A percentile compares a stretch with the other conserved stretches of the same genome.
phyloP scores from a whole-genome alignment of 768 basidiomycete genomes.

The Peribolospora kevripleyi region DNA sequence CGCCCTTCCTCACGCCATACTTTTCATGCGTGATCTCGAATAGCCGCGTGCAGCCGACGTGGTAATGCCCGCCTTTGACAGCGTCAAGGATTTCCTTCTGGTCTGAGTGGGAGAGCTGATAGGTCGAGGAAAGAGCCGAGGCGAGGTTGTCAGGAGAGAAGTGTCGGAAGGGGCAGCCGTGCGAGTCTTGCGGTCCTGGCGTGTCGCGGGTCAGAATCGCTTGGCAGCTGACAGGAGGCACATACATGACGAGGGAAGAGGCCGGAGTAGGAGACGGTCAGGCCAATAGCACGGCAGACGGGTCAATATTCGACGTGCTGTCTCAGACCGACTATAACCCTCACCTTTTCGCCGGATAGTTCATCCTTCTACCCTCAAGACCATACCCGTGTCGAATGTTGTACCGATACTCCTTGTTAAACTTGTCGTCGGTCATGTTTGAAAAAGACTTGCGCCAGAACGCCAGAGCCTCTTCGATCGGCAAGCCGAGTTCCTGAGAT shows the following conservation, averaged over 20 bases:
- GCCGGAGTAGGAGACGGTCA: too few relatives aligned
- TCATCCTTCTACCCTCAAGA: conserved; percentile 76
- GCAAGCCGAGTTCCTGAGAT: conserved; percentile 59
- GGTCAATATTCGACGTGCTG: too few relatives aligned
- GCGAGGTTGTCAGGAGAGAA: conserved; percentile 62
- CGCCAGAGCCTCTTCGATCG: conserved; percentile 72
- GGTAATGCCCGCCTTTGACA: conserved; percentile 60
- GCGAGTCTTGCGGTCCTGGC: conserved; percentile 42
- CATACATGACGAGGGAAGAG: not conserved
- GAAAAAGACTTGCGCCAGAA: conserved; percentile 82
- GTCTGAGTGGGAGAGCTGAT: conserved; percentile 43
- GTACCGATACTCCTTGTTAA: conserved; percentile 93
- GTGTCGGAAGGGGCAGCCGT: conserved; percentile 85
- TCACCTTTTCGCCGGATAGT: conserved; percentile 79
- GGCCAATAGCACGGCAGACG: too few relatives aligned
- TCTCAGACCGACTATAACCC: conserved; percentile 4
- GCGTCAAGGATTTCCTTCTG: conserved; percentile 56
- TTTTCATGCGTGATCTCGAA: conserved; percentile 72
- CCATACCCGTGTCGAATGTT: conserved; percentile 92
- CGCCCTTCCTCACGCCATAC: conserved; percentile 52
- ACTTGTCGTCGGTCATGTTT: conserved; percentile 65
- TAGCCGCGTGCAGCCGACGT: conserved; percentile 88
- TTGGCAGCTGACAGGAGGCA: conserved; percentile 40
- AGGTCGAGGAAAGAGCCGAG: conserved; percentile 42
- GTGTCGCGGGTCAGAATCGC: conserved; percentile 49